Conservation (phyloP, 352 stramenopile species). For the Thalassiosira hispida region DNA sequence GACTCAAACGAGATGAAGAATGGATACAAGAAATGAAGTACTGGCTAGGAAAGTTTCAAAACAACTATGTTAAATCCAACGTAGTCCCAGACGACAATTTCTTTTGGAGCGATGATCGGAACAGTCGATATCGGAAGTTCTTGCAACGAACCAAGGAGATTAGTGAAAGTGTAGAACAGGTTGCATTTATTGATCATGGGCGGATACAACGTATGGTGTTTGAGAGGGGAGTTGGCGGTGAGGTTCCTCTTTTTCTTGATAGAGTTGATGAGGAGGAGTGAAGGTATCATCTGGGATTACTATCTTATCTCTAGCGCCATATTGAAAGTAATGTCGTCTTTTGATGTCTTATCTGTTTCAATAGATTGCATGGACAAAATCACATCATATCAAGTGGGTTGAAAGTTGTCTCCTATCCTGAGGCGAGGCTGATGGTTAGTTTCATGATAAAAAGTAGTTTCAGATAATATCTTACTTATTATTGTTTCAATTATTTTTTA, state of each 20-base stretch:
- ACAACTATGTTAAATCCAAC: constrained; percentile 46
- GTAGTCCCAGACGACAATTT: constrained; percentile 67
- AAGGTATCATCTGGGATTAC: neutral
- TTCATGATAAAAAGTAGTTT: too few species aligned
- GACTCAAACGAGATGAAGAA: constrained; percentile 71
- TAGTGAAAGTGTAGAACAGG: constrained; percentile 55
- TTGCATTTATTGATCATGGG: constrained; percentile 45
- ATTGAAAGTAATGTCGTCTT: too few species aligned
- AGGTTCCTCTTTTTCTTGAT: constrained; percentile 54
- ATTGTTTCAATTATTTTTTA: neutral
- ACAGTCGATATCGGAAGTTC: constrained; percentile 63
- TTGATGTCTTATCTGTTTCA: too few species aligned
- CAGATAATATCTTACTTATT: neutral
- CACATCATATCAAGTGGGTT: too few species aligned
- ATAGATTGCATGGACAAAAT: too few species aligned
- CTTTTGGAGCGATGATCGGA: constrained; percentile 59
- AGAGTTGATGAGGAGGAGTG: constrained; percentile 16
- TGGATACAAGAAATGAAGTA: constrained; percentile 84
- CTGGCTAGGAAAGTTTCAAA: constrained; percentile 68
- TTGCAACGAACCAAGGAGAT: constrained; percentile 62
- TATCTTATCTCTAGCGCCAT: too few species aligned
- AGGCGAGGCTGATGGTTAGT: neutral
- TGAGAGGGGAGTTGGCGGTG: constrained; percentile 20
- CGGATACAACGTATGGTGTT: constrained; percentile 51
- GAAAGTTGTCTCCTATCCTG: too few species aligned